These are phyloP conservation scores for Paspalum vaginatum DNA, from an alignment of 176 grass and related monocot species.

Conservation along the genomic window DNA sequence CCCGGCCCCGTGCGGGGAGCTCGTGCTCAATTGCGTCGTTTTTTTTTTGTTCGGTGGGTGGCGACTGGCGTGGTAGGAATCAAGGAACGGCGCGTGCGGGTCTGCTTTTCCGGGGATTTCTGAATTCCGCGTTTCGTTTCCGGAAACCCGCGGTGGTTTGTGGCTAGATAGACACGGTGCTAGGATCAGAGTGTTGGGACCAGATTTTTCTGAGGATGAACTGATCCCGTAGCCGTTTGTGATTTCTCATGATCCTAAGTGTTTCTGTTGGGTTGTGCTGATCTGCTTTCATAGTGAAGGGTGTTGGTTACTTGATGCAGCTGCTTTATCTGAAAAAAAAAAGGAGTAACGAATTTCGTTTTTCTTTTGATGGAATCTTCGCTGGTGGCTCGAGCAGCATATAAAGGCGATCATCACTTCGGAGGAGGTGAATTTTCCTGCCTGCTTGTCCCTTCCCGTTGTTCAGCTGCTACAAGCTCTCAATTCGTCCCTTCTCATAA, in stretches of 20 bases:
- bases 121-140: not conserved
- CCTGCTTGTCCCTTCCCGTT: not conserved
- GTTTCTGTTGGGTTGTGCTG: not conserved
- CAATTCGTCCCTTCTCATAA: not conserved
- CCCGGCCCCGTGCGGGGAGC: not conserved
- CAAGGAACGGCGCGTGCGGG: not conserved
- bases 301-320: not conserved
- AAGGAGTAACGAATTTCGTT: slow-evolving; percentile 25
- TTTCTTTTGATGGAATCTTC: slow-evolving; percentile 37
- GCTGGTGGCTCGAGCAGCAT: slow-evolving; percentile 61
- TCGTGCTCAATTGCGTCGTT: not conserved
- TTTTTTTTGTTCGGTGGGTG: slow-evolving; percentile 5
- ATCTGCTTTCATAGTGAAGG: slow-evolving; percentile 10
- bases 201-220: not conserved
- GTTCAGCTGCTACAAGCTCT: slow-evolving; percentile 16
- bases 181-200: not conserved
- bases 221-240: not conserved
- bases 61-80: slow-evolving; percentile 10
- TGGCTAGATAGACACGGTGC: not conserved
- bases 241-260: slow-evolving; percentile 12
- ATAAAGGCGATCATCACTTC: slow-evolving; percentile 99
- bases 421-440: slow-evolving; percentile 73
- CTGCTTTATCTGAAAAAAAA: not conserved
- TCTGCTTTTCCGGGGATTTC: slow-evolving; percentile 1
- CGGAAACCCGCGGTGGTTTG: slow-evolving; percentile 1